Conservation (phyloP, 805 yeast genomes). For the Schwanniomyces vanrijiae region DNA sequence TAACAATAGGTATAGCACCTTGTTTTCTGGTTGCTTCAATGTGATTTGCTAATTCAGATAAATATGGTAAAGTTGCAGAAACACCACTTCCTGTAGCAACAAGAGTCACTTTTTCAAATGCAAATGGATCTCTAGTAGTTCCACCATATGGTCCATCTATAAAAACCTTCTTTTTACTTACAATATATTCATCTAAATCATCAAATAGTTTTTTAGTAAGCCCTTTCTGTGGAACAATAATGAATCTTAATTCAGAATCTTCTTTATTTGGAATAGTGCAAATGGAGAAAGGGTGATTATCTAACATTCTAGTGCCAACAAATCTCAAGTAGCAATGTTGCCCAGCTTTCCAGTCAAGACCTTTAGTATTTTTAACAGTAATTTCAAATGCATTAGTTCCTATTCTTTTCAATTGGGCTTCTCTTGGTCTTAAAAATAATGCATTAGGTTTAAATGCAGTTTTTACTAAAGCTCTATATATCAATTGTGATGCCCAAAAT, state of each 20-base stretch:
- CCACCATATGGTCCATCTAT: slow-evolving; percentile 65
- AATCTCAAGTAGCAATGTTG: slow-evolving; percentile 55
- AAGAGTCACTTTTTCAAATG: slow-evolving; percentile 45
- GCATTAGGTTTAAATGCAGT: slow-evolving; percentile 46
- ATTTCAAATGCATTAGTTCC: slow-evolving; percentile 29
- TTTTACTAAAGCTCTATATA: slow-evolving; percentile 46
- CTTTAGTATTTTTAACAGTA: slow-evolving; percentile 33
- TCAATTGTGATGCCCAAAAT: slow-evolving; percentile 49
- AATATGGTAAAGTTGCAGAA: slow-evolving; percentile 48
- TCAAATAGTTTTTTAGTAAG: slow-evolving; percentile 38
- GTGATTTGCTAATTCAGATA: slow-evolving; percentile 23
- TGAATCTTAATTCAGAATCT: slow-evolving; percentile 36
- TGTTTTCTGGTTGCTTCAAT: slow-evolving; percentile 7
- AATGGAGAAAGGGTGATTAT: slow-evolving; percentile 59
- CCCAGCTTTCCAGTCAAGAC: slow-evolving; percentile 51
- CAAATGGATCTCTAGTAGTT: slow-evolving; percentile 39
- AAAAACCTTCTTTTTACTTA: slow-evolving; percentile 30
- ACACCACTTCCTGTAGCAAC: slow-evolving; percentile 54
- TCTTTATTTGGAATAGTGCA: slow-evolving; percentile 28
- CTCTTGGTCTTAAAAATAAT: slow-evolving; percentile 38
- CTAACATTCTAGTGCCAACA: slow-evolving; percentile 42
- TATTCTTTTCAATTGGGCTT: slow-evolving; percentile 28
- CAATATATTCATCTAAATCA: slow-evolving; percentile 26
- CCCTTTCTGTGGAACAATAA: slow-evolving; percentile 48
- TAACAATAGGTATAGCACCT: slow-evolving; percentile 15